A percentile compares a stretch with the other conserved stretches of the same genome.
These are phyloP conservation scores for Calonectria ilicicola DNA, from an alignment of 2,329 filamentous ascomycete species.

Conservation along the genomic window DNA sequence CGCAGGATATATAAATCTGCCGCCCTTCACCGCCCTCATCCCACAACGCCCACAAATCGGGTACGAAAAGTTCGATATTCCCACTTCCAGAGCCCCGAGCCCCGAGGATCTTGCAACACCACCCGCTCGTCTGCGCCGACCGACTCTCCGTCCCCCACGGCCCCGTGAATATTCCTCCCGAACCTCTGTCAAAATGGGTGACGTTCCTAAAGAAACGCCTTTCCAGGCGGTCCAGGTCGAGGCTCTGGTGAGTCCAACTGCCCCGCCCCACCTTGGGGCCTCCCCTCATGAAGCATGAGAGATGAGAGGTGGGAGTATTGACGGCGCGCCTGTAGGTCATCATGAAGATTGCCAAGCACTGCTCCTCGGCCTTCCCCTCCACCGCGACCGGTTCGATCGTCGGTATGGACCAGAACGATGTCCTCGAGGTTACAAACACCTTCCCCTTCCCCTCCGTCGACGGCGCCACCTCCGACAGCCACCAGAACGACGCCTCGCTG, in stretches of 20 bases:
- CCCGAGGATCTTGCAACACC: constrained; percentile 43
- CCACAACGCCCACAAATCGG: constrained; percentile 60
- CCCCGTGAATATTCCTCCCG: constrained; percentile 37
- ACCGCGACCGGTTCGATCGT: constrained; percentile 91
- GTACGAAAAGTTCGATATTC: constrained; percentile 59
- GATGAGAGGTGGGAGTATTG: constrained; percentile 36
- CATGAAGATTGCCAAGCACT: constrained; percentile 98
- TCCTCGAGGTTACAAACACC: constrained; percentile 91
- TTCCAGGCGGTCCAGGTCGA: constrained; percentile 93
- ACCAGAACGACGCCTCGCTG: constrained; percentile 81
- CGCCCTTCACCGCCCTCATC: constrained; percentile 51
- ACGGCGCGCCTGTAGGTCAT: constrained; percentile 72
- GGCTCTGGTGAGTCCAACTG: constrained; percentile 78
- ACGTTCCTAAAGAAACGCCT: constrained; percentile 73
- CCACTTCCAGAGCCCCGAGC: constrained; percentile 45
- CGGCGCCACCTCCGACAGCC: constrained; percentile 73
- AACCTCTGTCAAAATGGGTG: constrained; percentile 64
- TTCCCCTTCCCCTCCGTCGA: constrained; percentile 94
- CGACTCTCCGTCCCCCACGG: constrained; percentile 37
- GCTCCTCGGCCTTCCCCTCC: constrained; percentile 87
- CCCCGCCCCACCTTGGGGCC: constrained; percentile 53
- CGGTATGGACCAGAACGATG: constrained; percentile 87
- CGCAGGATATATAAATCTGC: constrained; percentile 48
- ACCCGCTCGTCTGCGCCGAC: constrained; percentile 43
- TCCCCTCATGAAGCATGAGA: constrained; percentile 37